A percentile compares a stretch with the other conserved stretches of the same genome.
phyloP scores from a whole-genome alignment of 169 alveolate genomes.

The Perkinsus marinus region DNA sequence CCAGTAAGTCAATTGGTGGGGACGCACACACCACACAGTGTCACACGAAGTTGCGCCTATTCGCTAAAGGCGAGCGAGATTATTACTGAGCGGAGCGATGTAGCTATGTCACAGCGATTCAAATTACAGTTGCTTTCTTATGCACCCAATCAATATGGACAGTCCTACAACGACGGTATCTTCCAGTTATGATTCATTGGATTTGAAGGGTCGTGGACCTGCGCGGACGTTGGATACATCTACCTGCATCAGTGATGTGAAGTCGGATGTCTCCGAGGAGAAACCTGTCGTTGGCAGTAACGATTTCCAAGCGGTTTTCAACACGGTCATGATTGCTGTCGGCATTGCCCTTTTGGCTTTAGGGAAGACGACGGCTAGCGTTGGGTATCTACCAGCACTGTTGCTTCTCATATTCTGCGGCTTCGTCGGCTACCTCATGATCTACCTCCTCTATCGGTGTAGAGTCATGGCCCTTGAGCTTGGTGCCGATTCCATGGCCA shows the following conservation, averaged over 20 bases:
- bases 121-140: background rate
- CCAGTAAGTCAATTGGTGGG: too few relatives aligned
- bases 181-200: background rate
- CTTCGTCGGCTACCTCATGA: background rate
- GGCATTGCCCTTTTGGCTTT: background rate
- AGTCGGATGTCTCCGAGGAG: background rate
- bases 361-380: background rate
- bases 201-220: background rate
- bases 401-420: background rate
- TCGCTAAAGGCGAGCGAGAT: background rate
- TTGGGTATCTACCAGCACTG: background rate
- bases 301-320: background rate
- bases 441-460: background rate
- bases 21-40: background rate
- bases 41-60: background rate
- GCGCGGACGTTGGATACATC: background rate
- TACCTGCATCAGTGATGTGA: background rate
- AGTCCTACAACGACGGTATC: background rate
- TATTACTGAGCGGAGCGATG: background rate
- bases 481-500: background rate
- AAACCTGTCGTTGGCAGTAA: background rate
- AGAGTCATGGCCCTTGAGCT: background rate
- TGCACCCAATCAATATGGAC: background rate
- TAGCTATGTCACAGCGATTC: background rate
- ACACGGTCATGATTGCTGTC: background rate